Base-by-base conservation (phyloP, 2,329 filamentous ascomycete genomes). In the Alternaria incomplexa region DNA sequence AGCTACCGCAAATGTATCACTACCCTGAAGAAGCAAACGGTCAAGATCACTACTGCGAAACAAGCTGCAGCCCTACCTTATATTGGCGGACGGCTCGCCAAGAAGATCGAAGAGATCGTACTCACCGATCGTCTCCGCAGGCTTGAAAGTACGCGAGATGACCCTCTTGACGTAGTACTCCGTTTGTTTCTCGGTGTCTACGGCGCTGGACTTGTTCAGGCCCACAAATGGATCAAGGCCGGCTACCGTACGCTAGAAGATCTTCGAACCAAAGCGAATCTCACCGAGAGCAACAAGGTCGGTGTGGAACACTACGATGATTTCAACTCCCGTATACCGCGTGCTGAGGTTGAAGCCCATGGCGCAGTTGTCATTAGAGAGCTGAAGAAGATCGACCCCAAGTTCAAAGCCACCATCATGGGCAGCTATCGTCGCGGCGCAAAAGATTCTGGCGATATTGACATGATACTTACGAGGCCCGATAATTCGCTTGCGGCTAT, bases 21-120 rank as follows among this genome's bases (percentile, higher is more conserved):
- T n/a, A 91, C 88, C 4, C 84, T 98, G 12, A 88, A 88, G 47
- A 89, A 87, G 51, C 90, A 94, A 64, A 75, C 82, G 0, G 74
- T 73, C 20, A 90, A 88, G 73, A 87, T 97, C 62, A 83, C 79
- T 5, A 94, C 90, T 0, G 89, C 87, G 61, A 85, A 89, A 52
- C 86, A 96, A 77, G 95, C 94, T 0, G 81, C 85, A 11, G 78
- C 81, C 2, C 84, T 97, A 1, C 88, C 89, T 1, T 86, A 85
- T 61, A 89, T 97, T 36, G 94, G 94, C 8, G 72, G 83, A 11
- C 86, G 92, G 1, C 82, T 97, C 2, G 93, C 93, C 0, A 84
- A 87, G 25, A 97, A 97, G 78, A 96, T 98, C 66, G 92, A 96
- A 72, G 95, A 97, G 75, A 97, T 97, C 46, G 92, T 89, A 3